Evolutionary conservation across 371 early-diverging fungal species (phyloP), one percentile per base, ranked within the genome.

Genomic region (Rhizopus arrhizus): DNA sequence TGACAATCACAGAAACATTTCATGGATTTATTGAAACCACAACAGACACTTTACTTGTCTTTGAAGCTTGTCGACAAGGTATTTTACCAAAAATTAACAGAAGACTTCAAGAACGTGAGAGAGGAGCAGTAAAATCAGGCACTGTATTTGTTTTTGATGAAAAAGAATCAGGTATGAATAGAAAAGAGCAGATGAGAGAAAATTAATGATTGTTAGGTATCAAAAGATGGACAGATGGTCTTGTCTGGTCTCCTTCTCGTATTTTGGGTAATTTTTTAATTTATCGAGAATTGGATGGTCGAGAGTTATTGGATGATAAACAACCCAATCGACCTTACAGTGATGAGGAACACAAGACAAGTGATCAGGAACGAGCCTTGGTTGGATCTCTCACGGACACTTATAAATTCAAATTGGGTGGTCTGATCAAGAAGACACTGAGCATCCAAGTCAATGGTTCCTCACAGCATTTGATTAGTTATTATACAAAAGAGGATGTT

Each of bases 211-310:
- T 16, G n/a, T 70, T 3, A 92, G 90, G 94, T 10, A 76, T 95
- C 69, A 89, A 90, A 59, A 77, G 95, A 41, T 95, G 95, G 95
- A 95, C 95, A 2, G 95, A 94, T 70, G 93, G 94, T 12, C 78
- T 85, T 28, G 82, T 85, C 16, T 93, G 94, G 95, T 89, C 91
- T 22, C 91, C 94, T 6, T 91, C 91, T 33, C 85, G 95, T 32
- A 88, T 91, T 3, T 80, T 87, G 32, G 91, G 91, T 38, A 87
- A 88, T 70, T 92, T 91, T 63, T 65, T 91, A 43, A 84, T 89
- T 50, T 91, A 92, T 68, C 88, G 89, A 46, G 90, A 92, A 62
- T 65, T 89, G 3, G 89, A 88, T 66, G 81, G 81, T 34, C 80
- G 85, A 4, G 61, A 55, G 63, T 65, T 59, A 29, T 42, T 53